Conservation (phyloP, 192 early-diverging fungal species). For the Diversispora eburnea region DNA sequence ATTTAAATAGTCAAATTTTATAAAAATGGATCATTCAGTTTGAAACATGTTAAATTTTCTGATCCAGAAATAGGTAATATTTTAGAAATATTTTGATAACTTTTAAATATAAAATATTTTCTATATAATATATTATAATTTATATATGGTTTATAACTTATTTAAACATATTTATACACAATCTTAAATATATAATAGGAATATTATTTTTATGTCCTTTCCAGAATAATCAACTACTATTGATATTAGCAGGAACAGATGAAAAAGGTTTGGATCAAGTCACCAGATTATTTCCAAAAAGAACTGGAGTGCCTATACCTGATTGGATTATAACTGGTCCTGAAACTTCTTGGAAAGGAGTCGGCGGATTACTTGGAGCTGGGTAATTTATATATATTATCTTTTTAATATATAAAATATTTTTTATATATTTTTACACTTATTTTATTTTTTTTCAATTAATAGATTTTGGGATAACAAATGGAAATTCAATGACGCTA, state of each 20-base stretch:
- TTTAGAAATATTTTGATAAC: neutral
- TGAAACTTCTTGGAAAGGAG: slow-evolving; percentile 43
- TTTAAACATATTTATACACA: neutral
- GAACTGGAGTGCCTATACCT: slow-evolving; percentile 48
- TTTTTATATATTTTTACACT: neutral
- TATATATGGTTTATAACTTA: neutral
- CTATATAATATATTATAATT: no score
- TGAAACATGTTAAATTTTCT: slow-evolving; percentile 41
- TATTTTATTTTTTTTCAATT: neutral
- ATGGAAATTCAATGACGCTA: slow-evolving; percentile 23
- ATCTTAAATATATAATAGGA: slow-evolving; percentile 28
- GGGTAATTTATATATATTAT: slow-evolving; percentile 35
- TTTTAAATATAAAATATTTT: no score
- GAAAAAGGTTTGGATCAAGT: slow-evolving; percentile 38
- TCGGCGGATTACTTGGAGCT: slow-evolving; percentile 50
- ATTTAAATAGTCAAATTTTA: slow-evolving; percentile 41
- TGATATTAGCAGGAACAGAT: slow-evolving; percentile 47
- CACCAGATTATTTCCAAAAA: slow-evolving; percentile 44
- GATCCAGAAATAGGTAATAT: slow-evolving; percentile 47
- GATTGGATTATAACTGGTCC: slow-evolving; percentile 53
- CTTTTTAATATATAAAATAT: neutral
- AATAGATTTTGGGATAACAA: slow-evolving; percentile 34
- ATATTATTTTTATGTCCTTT: slow-evolving; percentile 45
- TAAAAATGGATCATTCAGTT: slow-evolving; percentile 41
- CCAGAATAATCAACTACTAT: slow-evolving; percentile 31